Percentiles rank a stretch among this genome's conserved stretches.
phyloP scores from a whole-genome alignment of 2,329 filamentous ascomycete genomes.

The Colletotrichum lupini region DNA sequence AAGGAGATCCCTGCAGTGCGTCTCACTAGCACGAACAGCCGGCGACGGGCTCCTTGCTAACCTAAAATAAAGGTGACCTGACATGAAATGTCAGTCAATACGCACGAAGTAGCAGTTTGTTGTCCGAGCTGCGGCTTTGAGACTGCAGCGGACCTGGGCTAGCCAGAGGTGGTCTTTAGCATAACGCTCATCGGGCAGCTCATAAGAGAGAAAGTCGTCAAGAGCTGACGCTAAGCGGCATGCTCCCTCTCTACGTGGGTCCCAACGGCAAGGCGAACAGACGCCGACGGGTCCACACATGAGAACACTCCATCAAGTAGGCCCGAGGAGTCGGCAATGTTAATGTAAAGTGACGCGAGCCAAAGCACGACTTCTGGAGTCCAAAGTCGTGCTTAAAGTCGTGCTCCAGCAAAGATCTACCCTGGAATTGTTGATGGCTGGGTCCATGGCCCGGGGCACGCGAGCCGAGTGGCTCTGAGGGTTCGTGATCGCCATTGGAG shows the following conservation, averaged over 20 bases:
- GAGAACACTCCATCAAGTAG: not conserved
- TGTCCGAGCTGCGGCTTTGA: not conserved
- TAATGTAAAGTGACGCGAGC: not conserved
- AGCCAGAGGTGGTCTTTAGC: not conserved
- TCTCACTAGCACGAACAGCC: constrained; percentile 24
- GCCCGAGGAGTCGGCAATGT: not conserved
- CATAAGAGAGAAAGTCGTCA: not conserved
- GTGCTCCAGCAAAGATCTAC: constrained; percentile 3
- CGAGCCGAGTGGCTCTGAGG: constrained; percentile 18
- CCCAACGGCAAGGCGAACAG: not conserved
- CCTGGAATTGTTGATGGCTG: not conserved
- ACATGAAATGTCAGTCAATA: constrained; percentile 5
- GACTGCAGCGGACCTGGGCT: not conserved
- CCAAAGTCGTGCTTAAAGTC: constrained; percentile 19
- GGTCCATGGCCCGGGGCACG: constrained; percentile 16
- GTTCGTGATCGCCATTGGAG: not conserved
- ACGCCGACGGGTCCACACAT: not conserved
- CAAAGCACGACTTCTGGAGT: constrained; percentile 5
- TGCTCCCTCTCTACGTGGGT: constrained; percentile 9
- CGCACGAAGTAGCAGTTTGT: not conserved
- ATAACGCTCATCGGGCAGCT: not conserved
- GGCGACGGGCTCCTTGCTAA: constrained; percentile 12
- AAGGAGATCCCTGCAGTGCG: constrained; percentile 24
- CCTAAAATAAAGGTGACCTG: constrained; percentile 20
- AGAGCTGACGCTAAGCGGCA: not conserved